Evolutionary conservation across 148 eudicot species (phyloP).

Genomic region (Oxyria digyna): DNA sequence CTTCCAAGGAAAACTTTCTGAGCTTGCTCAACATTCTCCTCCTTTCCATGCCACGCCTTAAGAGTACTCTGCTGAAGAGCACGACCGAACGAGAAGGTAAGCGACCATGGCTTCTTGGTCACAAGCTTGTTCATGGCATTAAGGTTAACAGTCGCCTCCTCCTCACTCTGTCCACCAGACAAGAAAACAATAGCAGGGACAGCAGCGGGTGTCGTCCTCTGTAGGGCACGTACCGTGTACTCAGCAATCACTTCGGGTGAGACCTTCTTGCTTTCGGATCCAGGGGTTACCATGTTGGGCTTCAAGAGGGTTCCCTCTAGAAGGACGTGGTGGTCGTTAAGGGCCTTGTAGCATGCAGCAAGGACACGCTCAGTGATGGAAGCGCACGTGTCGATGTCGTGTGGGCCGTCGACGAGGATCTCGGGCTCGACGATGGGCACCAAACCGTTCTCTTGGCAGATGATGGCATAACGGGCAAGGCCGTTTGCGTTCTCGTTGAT

Average conservation of each 20-base stretch:
- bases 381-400: conserved; percentile 64
- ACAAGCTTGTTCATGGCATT: conserved; percentile 81
- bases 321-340: conserved; percentile 84
- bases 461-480: conserved; percentile 78
- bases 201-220: conserved; percentile 81
- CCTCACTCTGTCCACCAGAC: conserved; percentile 99
- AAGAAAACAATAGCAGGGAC: conserved; percentile 87
- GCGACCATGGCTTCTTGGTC: conserved; percentile 84
- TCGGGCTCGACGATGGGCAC: conserved; percentile 95
- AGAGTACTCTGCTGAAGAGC: conserved; percentile 92
- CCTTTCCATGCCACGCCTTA: conserved; percentile 83
- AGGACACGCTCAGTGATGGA: conserved; percentile 79
- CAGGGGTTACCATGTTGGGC: conserved; percentile 96
- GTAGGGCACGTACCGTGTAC: conserved; percentile 73
- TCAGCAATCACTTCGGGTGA: conserved; percentile 71
- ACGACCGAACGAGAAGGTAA: conserved; percentile 84
- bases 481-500: conserved; percentile 85
- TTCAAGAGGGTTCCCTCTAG: conserved; percentile 86
- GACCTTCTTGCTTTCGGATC: conserved; percentile 66
- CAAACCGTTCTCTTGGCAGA: conserved; percentile 83
- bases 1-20: conserved; percentile 60
- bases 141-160: conserved; percentile 79
- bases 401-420: conserved; percentile 82
- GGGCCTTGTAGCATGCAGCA: conserved; percentile 86
- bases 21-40: conserved; percentile 59